These are phyloP conservation scores for Avena insularis DNA, from an alignment of 176 grass and related monocot genomes.

Conservation along the genomic window DNA sequence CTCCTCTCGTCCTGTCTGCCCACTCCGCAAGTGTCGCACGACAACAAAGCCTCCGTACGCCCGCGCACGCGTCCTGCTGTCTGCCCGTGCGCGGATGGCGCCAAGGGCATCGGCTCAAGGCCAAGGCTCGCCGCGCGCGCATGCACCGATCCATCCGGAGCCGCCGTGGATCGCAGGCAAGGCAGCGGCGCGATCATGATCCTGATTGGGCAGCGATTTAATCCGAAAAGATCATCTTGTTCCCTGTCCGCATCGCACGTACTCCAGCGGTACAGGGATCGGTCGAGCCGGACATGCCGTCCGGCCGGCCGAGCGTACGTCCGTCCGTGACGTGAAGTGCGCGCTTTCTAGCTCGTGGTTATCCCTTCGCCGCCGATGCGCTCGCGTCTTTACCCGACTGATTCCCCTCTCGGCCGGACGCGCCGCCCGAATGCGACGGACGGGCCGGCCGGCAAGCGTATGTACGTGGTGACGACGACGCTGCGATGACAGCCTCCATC, in stretches of 20 bases:
- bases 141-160: background rate
- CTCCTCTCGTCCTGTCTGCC: background rate
- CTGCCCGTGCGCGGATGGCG: background rate
- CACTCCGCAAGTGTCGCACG: constrained; percentile 1
- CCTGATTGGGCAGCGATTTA: background rate
- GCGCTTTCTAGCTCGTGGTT: too few species aligned
- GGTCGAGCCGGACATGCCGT: too few species aligned
- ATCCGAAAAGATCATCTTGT: constrained; percentile 15
- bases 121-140: background rate
- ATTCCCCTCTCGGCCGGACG: background rate
- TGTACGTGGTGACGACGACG: background rate
- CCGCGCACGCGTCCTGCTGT: background rate
- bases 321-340: too few species aligned
- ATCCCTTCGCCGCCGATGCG: too few species aligned
- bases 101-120: background rate
- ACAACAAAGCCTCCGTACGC: background rate
- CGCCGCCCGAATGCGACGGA: background rate
- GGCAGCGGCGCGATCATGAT: background rate
- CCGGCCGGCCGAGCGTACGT: background rate
- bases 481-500: constrained; percentile 30
- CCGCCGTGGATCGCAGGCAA: constrained; percentile 41
- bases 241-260: background rate
- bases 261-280: background rate
- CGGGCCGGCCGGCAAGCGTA: background rate
- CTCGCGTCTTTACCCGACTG: too few species aligned